These are phyloP conservation scores for Dunaliella sp. DNA, from an alignment of 139 green algal genomes.

Conservation along the genomic window DNA sequence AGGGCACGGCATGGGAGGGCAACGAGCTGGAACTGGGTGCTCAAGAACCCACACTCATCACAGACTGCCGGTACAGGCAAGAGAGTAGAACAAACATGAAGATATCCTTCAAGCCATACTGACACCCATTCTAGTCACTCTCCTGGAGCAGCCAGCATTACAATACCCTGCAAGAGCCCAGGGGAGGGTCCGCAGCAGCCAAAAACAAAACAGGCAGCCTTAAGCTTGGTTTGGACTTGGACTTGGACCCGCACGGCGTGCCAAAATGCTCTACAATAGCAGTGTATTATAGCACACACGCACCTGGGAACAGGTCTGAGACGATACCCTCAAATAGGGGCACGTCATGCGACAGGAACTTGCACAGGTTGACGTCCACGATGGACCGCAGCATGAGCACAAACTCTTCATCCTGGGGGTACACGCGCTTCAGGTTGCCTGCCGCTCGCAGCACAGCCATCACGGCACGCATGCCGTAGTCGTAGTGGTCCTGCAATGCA, in stretches of 20 bases:
- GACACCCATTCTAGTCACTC: too few relatives aligned
- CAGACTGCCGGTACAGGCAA: too few relatives aligned
- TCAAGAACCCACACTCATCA: too few relatives aligned
- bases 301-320: slow-evolving; percentile 71
- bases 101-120: too few relatives aligned
- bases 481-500: slow-evolving; percentile 61
- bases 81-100: too few relatives aligned
- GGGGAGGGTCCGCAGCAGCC: background rate
- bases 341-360: slow-evolving; percentile 83
- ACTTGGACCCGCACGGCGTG: too few relatives aligned
- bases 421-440: slow-evolving; percentile 50
- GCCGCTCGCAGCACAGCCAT: slow-evolving; percentile 77
- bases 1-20: too few relatives aligned
- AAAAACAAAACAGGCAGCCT: background rate
- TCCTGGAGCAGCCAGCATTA: too few relatives aligned
- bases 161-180: background rate
- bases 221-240: background rate
- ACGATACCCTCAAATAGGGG: slow-evolving; percentile 77
- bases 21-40: too few relatives aligned
- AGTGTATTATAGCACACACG: background rate
- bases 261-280: slow-evolving; percentile 1
- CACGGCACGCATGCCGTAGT: slow-evolving; percentile 79
- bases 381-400: slow-evolving; percentile 76
- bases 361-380: slow-evolving; percentile 81
- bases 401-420: slow-evolving; percentile 63